These are phyloP conservation scores for Poronia punctata DNA, from an alignment of 495 filamentous ascomycete genomes.

Conservation along the genomic window DNA sequence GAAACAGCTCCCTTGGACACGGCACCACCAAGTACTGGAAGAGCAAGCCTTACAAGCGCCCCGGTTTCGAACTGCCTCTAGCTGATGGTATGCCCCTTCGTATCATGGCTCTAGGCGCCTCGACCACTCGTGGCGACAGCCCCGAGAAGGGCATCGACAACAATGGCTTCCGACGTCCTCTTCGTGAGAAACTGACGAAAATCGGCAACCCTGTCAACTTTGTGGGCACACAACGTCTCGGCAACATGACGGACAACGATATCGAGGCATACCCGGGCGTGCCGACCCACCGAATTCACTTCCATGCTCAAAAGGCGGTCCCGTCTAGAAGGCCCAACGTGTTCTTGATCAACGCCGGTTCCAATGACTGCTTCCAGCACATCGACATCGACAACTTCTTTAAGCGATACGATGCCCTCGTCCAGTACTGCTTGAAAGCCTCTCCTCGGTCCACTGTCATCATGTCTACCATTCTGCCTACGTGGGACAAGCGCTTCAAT, in stretches of 20 bases:
- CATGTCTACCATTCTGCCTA: conserved; percentile 27
- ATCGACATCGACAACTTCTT: conserved; percentile 28
- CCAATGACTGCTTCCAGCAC: conserved; percentile 31
- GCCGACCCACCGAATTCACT: conserved; percentile 23
- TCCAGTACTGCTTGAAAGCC: conserved; percentile 22
- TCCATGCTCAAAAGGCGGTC: conserved; percentile 23
- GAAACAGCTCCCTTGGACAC: conserved; percentile 12
- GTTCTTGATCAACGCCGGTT: conserved; percentile 30
- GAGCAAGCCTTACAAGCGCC: conserved; percentile 22
- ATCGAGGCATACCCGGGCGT: conserved; percentile 32
- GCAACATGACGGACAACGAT: conserved; percentile 32
- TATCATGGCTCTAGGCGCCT: conserved; percentile 29
- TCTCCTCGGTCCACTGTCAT: conserved; percentile 29
- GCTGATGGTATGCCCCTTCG: conserved; percentile 26
- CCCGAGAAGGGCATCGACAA: conserved; percentile 24
- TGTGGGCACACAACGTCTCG: conserved; percentile 28
- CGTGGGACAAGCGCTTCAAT: conserved; percentile 26
- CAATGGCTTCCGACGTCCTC: conserved; percentile 27
- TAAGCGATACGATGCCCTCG: conserved; percentile 25
- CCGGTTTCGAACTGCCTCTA: conserved; percentile 25
- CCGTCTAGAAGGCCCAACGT: conserved; percentile 24
- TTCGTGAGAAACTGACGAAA: conserved; percentile 19
- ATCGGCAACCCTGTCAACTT: conserved; percentile 27
- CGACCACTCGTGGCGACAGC: conserved; percentile 28
- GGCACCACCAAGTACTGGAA: conserved; percentile 18